Conservation (phyloP, 1,284 basidiomycete genomes). For the Bondarzewia mesenterica region DNA sequence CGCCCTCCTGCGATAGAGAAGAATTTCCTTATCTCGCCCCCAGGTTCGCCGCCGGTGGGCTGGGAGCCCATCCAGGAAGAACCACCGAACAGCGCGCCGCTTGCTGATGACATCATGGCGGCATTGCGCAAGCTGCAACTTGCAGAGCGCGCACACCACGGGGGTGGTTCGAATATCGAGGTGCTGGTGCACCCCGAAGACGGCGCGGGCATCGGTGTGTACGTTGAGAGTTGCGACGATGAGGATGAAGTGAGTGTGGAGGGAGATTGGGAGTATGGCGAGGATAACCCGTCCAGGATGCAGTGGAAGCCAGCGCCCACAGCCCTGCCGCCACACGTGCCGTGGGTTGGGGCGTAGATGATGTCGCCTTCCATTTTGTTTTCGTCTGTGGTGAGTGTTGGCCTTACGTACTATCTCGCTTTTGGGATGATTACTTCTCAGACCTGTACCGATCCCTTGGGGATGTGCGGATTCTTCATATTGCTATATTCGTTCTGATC, state of each 20-base stretch:
- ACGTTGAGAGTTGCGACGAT: constrained; percentile 58
- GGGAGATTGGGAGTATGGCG: constrained; percentile 56
- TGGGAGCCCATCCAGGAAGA: constrained; percentile 94
- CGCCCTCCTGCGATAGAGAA: constrained; percentile 76
- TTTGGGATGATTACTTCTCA: constrained; percentile 32
- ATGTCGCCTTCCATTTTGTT: constrained; percentile 8
- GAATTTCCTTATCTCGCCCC: constrained; percentile 97
- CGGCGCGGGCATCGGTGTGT: constrained; percentile 66
- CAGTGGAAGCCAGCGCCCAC: constrained; percentile 49
- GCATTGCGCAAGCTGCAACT: constrained; percentile 63
- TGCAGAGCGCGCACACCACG: constrained; percentile 24
- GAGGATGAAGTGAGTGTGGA: constrained; percentile 21
- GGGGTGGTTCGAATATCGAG: constrained; percentile 21
- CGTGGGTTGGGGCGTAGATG: constrained; percentile 15
- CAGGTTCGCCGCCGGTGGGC: constrained; percentile 95
- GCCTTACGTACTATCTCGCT: background rate
- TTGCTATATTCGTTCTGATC: constrained; percentile 31
- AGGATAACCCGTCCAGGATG: constrained; percentile 38
- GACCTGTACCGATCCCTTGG: constrained; percentile 37
- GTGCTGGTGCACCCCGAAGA: constrained; percentile 59
- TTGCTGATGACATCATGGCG: constrained; percentile 84
- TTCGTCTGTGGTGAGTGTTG: constrained; percentile 4
- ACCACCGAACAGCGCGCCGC: constrained; percentile 79
- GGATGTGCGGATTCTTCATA: constrained; percentile 27
- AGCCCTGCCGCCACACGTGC: constrained; percentile 40